Conservation (phyloP, 306 rosid genomes). For the Geum urbanum region DNA sequence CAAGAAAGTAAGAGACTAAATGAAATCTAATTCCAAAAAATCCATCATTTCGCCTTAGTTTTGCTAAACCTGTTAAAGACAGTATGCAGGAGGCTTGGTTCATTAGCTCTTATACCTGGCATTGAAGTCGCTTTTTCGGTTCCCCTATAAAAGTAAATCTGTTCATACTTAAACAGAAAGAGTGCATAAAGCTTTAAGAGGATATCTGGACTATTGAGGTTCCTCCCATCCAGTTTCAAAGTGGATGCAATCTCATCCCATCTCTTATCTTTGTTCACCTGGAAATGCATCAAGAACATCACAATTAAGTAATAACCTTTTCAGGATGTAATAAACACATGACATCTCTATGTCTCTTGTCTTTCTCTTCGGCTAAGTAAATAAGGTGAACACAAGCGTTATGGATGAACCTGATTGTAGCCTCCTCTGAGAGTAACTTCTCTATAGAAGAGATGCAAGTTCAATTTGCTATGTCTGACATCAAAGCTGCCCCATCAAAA, state of each 20-base stretch:
- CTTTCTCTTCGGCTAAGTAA: neutral
- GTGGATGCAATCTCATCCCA: slow-evolving; percentile 34
- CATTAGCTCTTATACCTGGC: slow-evolving; percentile 10
- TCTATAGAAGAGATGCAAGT: slow-evolving; percentile 30
- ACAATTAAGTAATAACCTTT: neutral
- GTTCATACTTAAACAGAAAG: slow-evolving; percentile 34
- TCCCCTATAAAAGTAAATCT: slow-evolving; percentile 30
- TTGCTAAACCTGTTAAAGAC: neutral
- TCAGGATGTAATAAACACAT: neutral
- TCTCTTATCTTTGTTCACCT: slow-evolving; percentile 30
- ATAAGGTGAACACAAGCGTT: neutral
- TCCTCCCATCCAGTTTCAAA: slow-evolving; percentile 19
- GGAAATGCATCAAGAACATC: slow-evolving; percentile 5
- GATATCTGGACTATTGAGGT: slow-evolving; percentile 9
- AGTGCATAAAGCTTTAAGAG: slow-evolving; percentile 28
- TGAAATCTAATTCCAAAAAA: neutral
- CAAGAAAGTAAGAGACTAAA: neutral
- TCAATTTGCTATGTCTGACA: slow-evolving; percentile 24
- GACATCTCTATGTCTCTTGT: neutral
- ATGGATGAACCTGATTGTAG: slow-evolving; percentile 22
- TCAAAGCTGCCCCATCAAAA: slow-evolving; percentile 26
- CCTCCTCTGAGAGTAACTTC: slow-evolving; percentile 36
- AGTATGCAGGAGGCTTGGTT: neutral
- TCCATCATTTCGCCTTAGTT: neutral
- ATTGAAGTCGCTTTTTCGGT: slow-evolving; percentile 11